phyloP scores from a whole-genome alignment of 306 rosid species.

The Purshia tridentata region DNA sequence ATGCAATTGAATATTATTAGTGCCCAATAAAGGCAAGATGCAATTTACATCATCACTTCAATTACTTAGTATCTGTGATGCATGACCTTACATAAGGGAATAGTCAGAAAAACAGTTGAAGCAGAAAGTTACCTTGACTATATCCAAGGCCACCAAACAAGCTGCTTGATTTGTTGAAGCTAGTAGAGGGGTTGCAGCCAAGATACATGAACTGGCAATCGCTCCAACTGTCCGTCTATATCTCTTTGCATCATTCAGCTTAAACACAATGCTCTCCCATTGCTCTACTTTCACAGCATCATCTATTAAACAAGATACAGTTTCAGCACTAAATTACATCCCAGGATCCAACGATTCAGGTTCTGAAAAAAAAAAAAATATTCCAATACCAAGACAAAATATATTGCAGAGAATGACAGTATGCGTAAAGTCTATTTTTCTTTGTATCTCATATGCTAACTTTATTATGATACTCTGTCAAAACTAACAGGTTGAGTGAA shows the following conservation, averaged over 20 bases:
- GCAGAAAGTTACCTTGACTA: conserved; percentile 66
- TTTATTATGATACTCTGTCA: background rate
- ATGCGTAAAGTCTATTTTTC: background rate
- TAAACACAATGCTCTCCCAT: conserved; percentile 69
- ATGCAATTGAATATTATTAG: no score
- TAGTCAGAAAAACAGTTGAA: conserved; percentile 19
- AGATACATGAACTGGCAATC: conserved; percentile 74
- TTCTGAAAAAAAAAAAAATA: background rate
- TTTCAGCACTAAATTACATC: background rate
- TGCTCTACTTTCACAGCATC: conserved; percentile 50
- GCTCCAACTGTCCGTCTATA: conserved; percentile 85
- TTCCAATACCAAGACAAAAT: background rate
- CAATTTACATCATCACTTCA: background rate
- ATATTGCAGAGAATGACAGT: background rate
- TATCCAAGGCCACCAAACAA: conserved; percentile 73
- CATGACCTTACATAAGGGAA: background rate
- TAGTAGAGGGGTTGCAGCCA: conserved; percentile 71
- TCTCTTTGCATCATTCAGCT: conserved; percentile 78
- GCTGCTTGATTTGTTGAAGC: conserved; percentile 68
- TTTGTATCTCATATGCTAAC: background rate
- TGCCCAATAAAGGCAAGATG: background rate
- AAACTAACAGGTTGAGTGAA: background rate
- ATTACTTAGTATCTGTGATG: background rate
- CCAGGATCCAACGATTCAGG: background rate
- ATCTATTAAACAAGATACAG: conserved; percentile 17